phyloP scores from a whole-genome alignment of 805 yeast genomes.

The Lachancea quebecensis region DNA sequence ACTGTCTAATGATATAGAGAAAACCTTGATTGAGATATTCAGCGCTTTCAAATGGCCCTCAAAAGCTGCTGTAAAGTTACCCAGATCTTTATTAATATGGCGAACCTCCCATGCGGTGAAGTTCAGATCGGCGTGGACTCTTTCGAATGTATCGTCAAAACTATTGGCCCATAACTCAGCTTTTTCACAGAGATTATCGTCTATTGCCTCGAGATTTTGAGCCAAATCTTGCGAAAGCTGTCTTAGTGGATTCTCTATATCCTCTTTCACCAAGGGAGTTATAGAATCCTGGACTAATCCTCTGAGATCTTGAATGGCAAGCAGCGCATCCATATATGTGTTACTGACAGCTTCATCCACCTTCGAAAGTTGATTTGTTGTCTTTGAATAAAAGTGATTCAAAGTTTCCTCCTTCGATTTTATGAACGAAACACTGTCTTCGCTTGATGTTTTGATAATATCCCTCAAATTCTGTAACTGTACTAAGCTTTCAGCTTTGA shows the following conservation, averaged over 20 bases:
- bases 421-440: background rate
- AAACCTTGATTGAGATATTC: too few species aligned
- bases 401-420: conserved; percentile 1
- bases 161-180: conserved; percentile 14
- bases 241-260: conserved; percentile 27
- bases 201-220: conserved; percentile 11
- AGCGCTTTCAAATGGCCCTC: conserved; percentile 1
- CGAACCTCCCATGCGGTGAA: conserved; percentile 11
- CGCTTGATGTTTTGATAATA: background rate
- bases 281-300: conserved; percentile 9
- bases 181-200: conserved; percentile 10
- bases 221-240: conserved; percentile 25
- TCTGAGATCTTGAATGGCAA: conserved; percentile 10
- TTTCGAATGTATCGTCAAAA: conserved; percentile 11
- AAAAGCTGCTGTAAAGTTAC: conserved; percentile 6
- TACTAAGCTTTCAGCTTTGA: conserved; percentile 3
- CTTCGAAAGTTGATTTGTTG: background rate
- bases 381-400: background rate
- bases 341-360: conserved; percentile 8
- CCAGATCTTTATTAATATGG: conserved; percentile 11
- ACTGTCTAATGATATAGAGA: too few species aligned
- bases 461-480: background rate
- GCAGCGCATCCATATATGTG: conserved; percentile 11
- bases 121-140: conserved; percentile 12
- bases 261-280: conserved; percentile 10